Evolutionary conservation across 352 stramenopile species (phyloP), one percentile per base, ranked within the genome.

Genomic region (Ophiocytium majus): DNA sequence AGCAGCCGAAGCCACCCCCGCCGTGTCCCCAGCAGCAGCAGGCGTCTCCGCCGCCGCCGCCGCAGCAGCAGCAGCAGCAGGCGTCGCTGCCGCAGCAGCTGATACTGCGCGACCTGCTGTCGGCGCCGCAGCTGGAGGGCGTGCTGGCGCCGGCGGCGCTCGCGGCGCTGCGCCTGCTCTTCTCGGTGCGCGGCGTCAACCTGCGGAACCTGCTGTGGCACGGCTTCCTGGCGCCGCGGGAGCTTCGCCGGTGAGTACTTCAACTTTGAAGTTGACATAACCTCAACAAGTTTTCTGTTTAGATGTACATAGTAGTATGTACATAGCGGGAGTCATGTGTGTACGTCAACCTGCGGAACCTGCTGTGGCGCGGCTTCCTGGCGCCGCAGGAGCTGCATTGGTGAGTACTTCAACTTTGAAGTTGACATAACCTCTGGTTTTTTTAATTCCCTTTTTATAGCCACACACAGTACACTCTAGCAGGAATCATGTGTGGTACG

Each of bases 291-390:
- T n/a, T n/a, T n/a, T n/a, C n/a, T n/a, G n/a, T n/a, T n/a, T n/a
- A n/a, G n/a, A n/a, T n/a, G n/a, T n/a, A n/a, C n/a, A n/a, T n/a
- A n/a, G n/a, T n/a, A n/a, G n/a, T n/a, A n/a, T n/a, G n/a, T n/a
- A n/a, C n/a, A n/a, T n/a, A n/a, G n/a, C n/a, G n/a, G n/a, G n/a
- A n/a, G n/a, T n/a, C n/a, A n/a, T n/a, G n/a, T n/a, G n/a, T n/a
- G n/a, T n/a, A n/a, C 32, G 66, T 78, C 35, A 78, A 78, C 17
- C 32, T 78, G 5, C 5, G 66, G 35, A 78, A 78, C 35, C 66
- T 78, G 5, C 32, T 78, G 74, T 88, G 84, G 84, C 84, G 86
- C 57, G 84, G 84, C 0, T 88, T 88, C 71, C 49, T 88, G 80
- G 71, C 84, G 23, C 84, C 84, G 23, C 63, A 63, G 23, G 80